Evolutionary conservation across 371 early-diverging fungal species (phyloP).

Genomic region (Nematocida minor): DNA sequence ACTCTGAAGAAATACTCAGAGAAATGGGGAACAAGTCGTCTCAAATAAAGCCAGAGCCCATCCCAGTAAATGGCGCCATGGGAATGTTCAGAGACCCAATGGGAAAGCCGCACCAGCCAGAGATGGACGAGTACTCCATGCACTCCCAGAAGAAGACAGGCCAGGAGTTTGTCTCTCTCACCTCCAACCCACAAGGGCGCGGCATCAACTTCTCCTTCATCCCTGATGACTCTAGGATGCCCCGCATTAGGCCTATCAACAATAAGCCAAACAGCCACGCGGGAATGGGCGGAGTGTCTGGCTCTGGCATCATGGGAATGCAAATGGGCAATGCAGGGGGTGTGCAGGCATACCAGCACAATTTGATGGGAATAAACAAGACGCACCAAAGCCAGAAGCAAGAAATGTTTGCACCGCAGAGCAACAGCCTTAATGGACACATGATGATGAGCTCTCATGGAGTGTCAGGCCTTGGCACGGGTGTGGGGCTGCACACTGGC

Average conservation of each 20-base stretch:
- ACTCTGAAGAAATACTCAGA: conserved; percentile 42
- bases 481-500: not conserved
- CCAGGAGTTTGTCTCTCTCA: not conserved
- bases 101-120: not conserved
- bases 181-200: not conserved
- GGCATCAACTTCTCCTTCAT: conserved; percentile 5
- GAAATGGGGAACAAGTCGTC: conserved; percentile 7
- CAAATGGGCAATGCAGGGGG: not conserved
- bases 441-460: not conserved
- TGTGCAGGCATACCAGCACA: not conserved
- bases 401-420: not conserved
- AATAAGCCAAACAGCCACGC: not conserved
- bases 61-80: not conserved
- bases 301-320: not conserved
- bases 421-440: not conserved
- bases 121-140: not conserved
- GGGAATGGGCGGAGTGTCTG: not conserved
- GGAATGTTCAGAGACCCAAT: not conserved
- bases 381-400: not conserved
- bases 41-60: not conserved
- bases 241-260: not conserved
- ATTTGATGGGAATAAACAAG: not conserved
- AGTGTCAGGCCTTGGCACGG: not conserved
- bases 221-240: not conserved
- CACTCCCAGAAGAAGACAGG: not conserved